A percentile compares a stretch with the other conserved stretches of the same genome.
Conservation (phyloP, 257 asterid genomes). For the Catharanthus roseus region DNA sequence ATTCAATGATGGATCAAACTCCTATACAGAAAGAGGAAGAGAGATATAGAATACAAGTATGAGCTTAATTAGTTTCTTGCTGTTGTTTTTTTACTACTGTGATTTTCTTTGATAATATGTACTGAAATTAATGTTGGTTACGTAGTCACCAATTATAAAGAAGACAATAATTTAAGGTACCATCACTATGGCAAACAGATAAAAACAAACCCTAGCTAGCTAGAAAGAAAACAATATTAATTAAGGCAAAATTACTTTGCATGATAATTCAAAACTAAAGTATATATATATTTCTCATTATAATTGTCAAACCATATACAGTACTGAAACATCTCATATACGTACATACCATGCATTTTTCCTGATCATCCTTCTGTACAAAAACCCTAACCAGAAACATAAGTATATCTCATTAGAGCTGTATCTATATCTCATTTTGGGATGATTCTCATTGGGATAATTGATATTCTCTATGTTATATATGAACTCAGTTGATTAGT, state of each 20-base stretch:
- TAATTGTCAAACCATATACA: background rate
- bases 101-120: background rate
- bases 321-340: background rate
- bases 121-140: conserved; percentile 7
- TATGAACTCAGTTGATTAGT: background rate
- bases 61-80: background rate
- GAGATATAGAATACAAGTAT: background rate
- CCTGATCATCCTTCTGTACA: conserved; percentile 15
- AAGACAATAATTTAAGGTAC: conserved; percentile 13
- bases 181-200: conserved; percentile 14
- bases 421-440: background rate
- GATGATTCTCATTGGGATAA: background rate
- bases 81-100: background rate
- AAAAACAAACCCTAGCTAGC: too few species aligned
- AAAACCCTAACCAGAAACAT: conserved; percentile 4
- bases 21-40: background rate
- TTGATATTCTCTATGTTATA: conserved; percentile 12
- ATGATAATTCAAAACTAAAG: background rate
- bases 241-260: too few species aligned
- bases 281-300: background rate
- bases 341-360: conserved; percentile 1
- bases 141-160: conserved; percentile 14
- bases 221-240: background rate
- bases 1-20: background rate
- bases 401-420: too few species aligned